A percentile compares a stretch with the other conserved stretches of the same genome.
These are phyloP conservation scores for Fonsecaea pedrosoi DNA, from an alignment of 2,329 filamentous ascomycete genomes.

Conservation along the genomic window DNA sequence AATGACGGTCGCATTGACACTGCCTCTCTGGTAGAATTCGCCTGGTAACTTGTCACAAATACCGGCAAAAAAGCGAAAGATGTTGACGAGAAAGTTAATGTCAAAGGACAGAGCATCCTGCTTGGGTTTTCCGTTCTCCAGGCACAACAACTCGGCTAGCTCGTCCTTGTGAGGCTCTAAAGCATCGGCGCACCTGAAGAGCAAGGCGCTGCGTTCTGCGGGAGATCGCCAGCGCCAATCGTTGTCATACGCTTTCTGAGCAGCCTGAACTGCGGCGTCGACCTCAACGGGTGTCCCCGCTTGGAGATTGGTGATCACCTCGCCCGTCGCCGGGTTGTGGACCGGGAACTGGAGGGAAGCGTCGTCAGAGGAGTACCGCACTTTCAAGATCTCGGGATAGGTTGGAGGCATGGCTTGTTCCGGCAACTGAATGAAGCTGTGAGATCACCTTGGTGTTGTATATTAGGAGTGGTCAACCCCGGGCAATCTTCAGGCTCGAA, in stretches of 20 bases:
- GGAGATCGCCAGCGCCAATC: conserved; percentile 27
- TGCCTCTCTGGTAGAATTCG: conserved; percentile 25
- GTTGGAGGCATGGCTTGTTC: conserved; percentile 5
- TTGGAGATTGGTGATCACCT: conserved; percentile 24
- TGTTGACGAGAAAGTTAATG: conserved; percentile 33
- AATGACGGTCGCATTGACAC: conserved; percentile 23
- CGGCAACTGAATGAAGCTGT: not conserved
- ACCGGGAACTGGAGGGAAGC: conserved; percentile 25
- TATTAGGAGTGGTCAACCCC: not conserved
- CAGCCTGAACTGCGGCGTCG: conserved; percentile 22
- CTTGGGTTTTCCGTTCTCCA: conserved; percentile 42
- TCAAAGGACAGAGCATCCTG: conserved; percentile 36
- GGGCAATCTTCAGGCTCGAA: not conserved
- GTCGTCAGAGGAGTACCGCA: conserved; percentile 22
- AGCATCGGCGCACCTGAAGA: conserved; percentile 26
- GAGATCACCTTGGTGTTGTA: not conserved
- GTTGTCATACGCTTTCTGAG: conserved; percentile 25
- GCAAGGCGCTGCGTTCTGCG: conserved; percentile 15
- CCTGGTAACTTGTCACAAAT: conserved; percentile 34
- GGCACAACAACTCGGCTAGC: conserved; percentile 38
- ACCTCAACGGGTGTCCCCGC: conserved; percentile 17
- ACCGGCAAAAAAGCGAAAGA: conserved; percentile 40
- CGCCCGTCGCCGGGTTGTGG: conserved; percentile 33
- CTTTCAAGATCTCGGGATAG: conserved; percentile 5
- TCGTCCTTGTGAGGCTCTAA: conserved; percentile 35